A percentile compares a stretch with the other conserved stretches of the same genome.
phyloP scores from a whole-genome alignment of 192 early-diverging fungal genomes.

The Backusella psychrophila region DNA sequence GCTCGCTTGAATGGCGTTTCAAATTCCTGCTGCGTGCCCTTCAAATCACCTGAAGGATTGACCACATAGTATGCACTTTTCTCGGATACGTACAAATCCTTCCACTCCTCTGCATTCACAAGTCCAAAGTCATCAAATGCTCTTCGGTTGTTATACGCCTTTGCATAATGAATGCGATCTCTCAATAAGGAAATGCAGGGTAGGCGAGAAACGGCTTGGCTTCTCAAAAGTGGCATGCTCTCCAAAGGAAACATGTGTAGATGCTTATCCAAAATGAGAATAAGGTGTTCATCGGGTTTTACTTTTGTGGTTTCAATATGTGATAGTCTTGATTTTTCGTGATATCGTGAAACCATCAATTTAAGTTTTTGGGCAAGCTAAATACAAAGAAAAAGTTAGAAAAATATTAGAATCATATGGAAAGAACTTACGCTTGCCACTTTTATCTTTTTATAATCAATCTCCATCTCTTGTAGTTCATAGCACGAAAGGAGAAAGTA shows the following conservation, averaged over 20 bases:
- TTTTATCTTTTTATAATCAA: slow-evolving; percentile 54
- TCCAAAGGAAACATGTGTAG: slow-evolving; percentile 90
- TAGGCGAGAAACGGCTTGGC: slow-evolving; percentile 72
- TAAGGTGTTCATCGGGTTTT: slow-evolving; percentile 52
- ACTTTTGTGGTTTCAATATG: slow-evolving; percentile 8
- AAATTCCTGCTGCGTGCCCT: slow-evolving; percentile 80
- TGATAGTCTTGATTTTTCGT: background rate
- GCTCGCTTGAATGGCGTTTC: slow-evolving; percentile 45
- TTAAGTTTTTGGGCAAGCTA: slow-evolving; percentile 22
- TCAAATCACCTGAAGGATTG: slow-evolving; percentile 89
- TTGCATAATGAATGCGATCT: slow-evolving; percentile 49
- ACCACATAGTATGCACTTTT: slow-evolving; percentile 75
- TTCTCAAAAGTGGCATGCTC: slow-evolving; percentile 70
- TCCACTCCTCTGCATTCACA: slow-evolving; percentile 19
- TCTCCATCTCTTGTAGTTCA: slow-evolving; percentile 44
- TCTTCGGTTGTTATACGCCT: background rate
- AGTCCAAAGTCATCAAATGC: background rate
- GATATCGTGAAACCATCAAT: slow-evolving; percentile 12
- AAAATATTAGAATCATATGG: background rate
- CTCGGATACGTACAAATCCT: slow-evolving; percentile 42
- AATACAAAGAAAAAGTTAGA: background rate
- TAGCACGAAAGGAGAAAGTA: slow-evolving; percentile 69
- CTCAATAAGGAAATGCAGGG: slow-evolving; percentile 74
- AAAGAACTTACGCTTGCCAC: background rate
- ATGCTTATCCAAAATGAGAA: slow-evolving; percentile 86